Base-by-base conservation (phyloP, 805 yeast genomes). In the Diddensiella caesifluorescens region DNA sequence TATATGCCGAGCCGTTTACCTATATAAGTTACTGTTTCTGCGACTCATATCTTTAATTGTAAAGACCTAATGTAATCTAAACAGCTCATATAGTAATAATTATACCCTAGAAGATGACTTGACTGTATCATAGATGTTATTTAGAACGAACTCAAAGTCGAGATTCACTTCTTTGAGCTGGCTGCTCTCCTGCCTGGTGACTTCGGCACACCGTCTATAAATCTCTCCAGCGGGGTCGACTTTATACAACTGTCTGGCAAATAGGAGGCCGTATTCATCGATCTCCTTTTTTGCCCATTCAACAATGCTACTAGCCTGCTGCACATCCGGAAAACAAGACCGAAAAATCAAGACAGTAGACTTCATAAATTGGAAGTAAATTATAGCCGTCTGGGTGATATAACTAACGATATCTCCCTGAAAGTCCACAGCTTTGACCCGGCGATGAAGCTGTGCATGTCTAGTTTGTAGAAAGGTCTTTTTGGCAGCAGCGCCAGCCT, bases 271-370 rank as follows among this genome's bases (percentile, higher is more conserved):
- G 49, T 83, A 81, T 36, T 68, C 67, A 30, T 75, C 73, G 23
- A 84, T 74, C 57, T 80, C 82, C 9, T 71, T 71, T 43, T 75
- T 74, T 25, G 82, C 74, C 95, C 95, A 87, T 47, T 79, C 77
- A n/a, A 86, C 80, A 13, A 87, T 65, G 22, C 70, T 69, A 50
- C 82, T 74, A 6, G 82, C 69, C 38, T 75, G 69, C 28, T 61
- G 61, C 31, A 63, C 12, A 41, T 54, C 55, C 10, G 64, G 69
- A 61, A 75, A 83, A 39, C 81, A 38, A 20, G 65, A 60, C 38
- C 70, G 69, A 63, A 73, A 85, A 25, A 74, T 65, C 13, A 63
- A 54, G 10, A 78, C 75, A 0, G 94, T 77, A 33, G 75, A 68
- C 43, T 71, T 74, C 40, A 85, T 67, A 22, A 71, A 65, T 51